Percentiles rank a stretch among this genome's conserved stretches.
Evolutionary conservation across 768 basidiomycete genomes (phyloP).

Genomic region (Trichaptum fuscoviolaceum): DNA sequence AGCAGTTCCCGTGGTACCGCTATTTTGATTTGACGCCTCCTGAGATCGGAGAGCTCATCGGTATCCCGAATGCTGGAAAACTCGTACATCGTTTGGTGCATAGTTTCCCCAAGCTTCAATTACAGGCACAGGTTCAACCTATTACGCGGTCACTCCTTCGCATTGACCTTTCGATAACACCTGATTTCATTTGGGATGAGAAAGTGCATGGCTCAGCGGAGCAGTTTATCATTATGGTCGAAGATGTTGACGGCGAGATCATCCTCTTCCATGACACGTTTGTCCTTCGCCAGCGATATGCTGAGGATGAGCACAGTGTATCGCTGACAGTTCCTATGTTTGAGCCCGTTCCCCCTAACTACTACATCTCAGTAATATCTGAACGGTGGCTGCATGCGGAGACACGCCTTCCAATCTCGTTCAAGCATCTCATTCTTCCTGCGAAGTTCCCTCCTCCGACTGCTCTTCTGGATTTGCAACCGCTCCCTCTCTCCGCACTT

Average conservation of each 20-base stretch:
- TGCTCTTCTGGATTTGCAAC: slow-evolving; percentile 86
- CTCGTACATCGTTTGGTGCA: slow-evolving; percentile 92
- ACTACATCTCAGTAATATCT: slow-evolving; percentile 92
- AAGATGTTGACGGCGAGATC: slow-evolving; percentile 96
- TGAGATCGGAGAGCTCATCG: slow-evolving; percentile 93
- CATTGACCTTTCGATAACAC: slow-evolving; percentile 88
- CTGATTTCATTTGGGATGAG: slow-evolving; percentile 99
- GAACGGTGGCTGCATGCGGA: slow-evolving; percentile 96
- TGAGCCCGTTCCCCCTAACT: slow-evolving; percentile 96
- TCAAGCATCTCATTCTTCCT: slow-evolving; percentile 96
- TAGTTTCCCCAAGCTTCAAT: slow-evolving; percentile 92
- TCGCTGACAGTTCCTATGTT: slow-evolving; percentile 95
- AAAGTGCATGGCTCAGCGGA: slow-evolving; percentile 87
- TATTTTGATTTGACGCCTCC: slow-evolving; percentile 91
- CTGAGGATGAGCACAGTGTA: slow-evolving; percentile 90
- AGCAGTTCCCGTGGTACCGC: slow-evolving; percentile 98
- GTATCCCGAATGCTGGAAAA: slow-evolving; percentile 88
- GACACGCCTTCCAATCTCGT: slow-evolving; percentile 90
- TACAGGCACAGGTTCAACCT: slow-evolving; percentile 95
- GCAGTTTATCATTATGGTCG: slow-evolving; percentile 89
- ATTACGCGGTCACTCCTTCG: slow-evolving; percentile 91
- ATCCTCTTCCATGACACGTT: slow-evolving; percentile 95
- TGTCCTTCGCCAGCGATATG: slow-evolving; percentile 85
- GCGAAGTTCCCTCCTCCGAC: slow-evolving; percentile 95
- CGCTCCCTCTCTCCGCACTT: slow-evolving; percentile 82